These are phyloP conservation scores for Umbelopsis ramanniana DNA, from an alignment of 192 early-diverging fungal species.

Conservation along the genomic window DNA sequence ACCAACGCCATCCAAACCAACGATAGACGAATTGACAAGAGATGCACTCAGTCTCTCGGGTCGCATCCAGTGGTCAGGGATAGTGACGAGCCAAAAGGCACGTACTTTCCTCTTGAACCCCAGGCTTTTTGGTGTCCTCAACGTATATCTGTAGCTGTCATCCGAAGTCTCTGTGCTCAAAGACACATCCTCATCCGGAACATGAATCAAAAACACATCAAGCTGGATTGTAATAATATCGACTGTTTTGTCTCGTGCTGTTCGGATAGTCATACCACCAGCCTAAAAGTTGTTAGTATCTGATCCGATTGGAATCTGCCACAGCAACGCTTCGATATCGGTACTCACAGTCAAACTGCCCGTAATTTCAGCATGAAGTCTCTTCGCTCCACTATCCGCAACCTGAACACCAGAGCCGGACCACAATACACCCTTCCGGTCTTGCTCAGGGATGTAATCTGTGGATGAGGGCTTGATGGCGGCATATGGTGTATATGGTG, in stretches of 20 bases:
- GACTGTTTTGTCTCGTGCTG: background rate
- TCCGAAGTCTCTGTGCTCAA: background rate
- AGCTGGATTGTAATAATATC: slow-evolving; percentile 5
- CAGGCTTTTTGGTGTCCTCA: background rate
- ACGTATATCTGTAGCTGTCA: background rate
- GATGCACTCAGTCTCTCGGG: background rate
- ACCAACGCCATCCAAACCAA: background rate
- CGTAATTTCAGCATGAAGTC: background rate
- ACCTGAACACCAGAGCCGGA: background rate
- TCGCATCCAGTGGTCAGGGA: slow-evolving; percentile 11
- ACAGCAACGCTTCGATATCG: background rate
- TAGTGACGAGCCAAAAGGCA: slow-evolving; percentile 9
- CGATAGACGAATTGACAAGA: background rate
- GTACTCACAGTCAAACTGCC: slow-evolving; percentile 1
- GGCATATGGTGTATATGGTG: background rate
- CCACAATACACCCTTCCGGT: slow-evolving; percentile 9
- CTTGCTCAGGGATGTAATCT: slow-evolving; percentile 1
- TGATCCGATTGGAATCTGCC: background rate
- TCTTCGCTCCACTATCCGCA: background rate
- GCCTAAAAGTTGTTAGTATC: background rate
- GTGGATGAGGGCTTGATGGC: background rate
- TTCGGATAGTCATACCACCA: slow-evolving; percentile 2
- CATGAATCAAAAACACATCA: slow-evolving; percentile 7
- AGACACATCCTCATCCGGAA: background rate
- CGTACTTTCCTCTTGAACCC: slow-evolving; percentile 4